phyloP scores from a whole-genome alignment of 345 rosid genomes.

The Populus davidiana region DNA sequence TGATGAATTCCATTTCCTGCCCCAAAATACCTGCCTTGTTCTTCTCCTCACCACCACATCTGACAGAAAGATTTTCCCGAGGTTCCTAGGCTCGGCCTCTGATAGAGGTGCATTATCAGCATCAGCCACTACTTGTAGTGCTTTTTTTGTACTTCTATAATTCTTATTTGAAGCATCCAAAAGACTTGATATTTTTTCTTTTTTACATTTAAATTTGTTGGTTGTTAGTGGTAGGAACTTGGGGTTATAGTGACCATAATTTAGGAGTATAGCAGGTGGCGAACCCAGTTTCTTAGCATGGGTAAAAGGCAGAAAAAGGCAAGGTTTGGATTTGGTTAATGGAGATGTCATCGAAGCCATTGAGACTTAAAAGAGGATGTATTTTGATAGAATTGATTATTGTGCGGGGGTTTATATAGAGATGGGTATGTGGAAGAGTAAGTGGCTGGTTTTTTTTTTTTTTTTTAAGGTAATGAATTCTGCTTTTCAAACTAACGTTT shows the following conservation, averaged over 20 bases:
- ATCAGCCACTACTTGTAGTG: slow-evolving; percentile 16
- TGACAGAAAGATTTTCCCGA: slow-evolving; percentile 55
- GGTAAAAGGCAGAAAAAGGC: slow-evolving; percentile 23
- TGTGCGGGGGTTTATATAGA: neutral
- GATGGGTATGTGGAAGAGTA: too few relatives aligned
- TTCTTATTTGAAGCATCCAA: slow-evolving; percentile 19
- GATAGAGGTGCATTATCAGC: slow-evolving; percentile 10
- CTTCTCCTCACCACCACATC: slow-evolving; percentile 67
- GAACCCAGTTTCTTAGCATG: slow-evolving; percentile 1
- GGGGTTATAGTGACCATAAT: slow-evolving; percentile 12
- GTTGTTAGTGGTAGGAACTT: neutral
- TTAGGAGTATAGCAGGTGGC: slow-evolving; percentile 1
- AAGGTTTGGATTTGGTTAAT: slow-evolving; percentile 34
- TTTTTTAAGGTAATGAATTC: too few relatives aligned
- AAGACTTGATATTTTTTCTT: slow-evolving; percentile 11
- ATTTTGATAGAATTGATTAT: neutral
- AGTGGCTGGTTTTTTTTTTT: neutral
- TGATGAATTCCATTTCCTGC: slow-evolving; percentile 54
- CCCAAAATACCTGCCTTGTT: slow-evolving; percentile 28
- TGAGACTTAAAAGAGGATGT: neutral
- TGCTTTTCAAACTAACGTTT: too few relatives aligned
- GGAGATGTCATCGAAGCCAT: slow-evolving; percentile 54
- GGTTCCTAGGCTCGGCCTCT: slow-evolving; percentile 20
- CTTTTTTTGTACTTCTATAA: slow-evolving; percentile 12
- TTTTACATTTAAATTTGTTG: neutral